phyloP scores from a whole-genome alignment of 2,329 filamentous ascomycete genomes.

The Fusarium nodosum region DNA sequence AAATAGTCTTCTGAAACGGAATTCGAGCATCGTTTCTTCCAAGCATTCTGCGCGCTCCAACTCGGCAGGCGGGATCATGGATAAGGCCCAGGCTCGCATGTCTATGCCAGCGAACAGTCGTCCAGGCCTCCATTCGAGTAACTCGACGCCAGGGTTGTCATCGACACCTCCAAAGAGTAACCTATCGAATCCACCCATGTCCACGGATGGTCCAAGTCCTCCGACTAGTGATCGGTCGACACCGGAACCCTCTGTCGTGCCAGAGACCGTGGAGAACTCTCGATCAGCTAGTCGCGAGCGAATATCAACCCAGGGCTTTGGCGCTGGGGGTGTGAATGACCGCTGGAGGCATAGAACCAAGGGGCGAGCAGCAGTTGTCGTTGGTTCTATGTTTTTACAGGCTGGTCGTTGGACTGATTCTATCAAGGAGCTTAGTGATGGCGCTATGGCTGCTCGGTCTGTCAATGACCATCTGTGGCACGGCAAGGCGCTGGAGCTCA shows the following conservation, averaged over 20 bases:
- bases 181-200: constrained; percentile 63
- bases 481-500: constrained; percentile 91
- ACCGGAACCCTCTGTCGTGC: constrained; percentile 57
- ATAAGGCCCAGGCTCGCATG: constrained; percentile 78
- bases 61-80: constrained; percentile 66
- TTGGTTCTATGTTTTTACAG: constrained; percentile 88
- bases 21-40: constrained; percentile 65
- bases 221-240: constrained; percentile 55
- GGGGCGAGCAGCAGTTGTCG: constrained; percentile 80
- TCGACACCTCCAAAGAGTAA: constrained; percentile 66
- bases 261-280: constrained; percentile 60
- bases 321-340: constrained; percentile 78
- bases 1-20: constrained; percentile 61
- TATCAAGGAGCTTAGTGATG: constrained; percentile 84
- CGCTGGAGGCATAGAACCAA: constrained; percentile 84
- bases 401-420: constrained; percentile 93
- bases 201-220: constrained; percentile 61
- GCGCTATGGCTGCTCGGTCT: constrained; percentile 80
- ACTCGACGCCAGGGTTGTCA: constrained; percentile 63
- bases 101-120: constrained; percentile 78
- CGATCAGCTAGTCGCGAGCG: constrained; percentile 67
- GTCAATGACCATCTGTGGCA: constrained; percentile 97
- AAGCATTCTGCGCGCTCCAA: constrained; percentile 63
- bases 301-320: constrained; percentile 79
- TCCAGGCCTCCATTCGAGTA: constrained; percentile 59